Evolutionary conservation across 2,329 filamentous ascomycete species (phyloP).

Genomic region (Geosmithia flava): DNA sequence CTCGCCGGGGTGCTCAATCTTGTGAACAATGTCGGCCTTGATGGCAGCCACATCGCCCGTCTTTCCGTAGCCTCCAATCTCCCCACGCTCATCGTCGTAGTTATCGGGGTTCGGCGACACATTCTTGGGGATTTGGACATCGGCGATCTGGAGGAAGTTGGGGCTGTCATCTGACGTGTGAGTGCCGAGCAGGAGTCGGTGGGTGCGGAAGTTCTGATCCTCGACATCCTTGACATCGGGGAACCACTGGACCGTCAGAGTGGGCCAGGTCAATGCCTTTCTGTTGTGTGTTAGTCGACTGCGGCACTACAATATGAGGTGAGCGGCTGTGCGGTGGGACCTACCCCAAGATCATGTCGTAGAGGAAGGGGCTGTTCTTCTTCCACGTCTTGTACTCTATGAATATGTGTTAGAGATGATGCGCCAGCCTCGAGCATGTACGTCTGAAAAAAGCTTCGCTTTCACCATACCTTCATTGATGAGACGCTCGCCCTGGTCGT

Average conservation of each 20-base stretch:
- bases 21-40: slow-evolving; percentile 86
- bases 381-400: slow-evolving; percentile 99
- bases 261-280: slow-evolving; percentile 93
- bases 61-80: slow-evolving; percentile 87
- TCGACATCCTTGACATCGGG: slow-evolving; percentile 83
- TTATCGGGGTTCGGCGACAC: slow-evolving; percentile 63
- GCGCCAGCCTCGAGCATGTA: no score
- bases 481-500: slow-evolving; percentile 67
- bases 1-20: slow-evolving; percentile 91
- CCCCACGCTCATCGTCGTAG: slow-evolving; percentile 83
- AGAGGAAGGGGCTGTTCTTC: slow-evolving; percentile 97
- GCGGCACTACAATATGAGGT: background rate
- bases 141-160: slow-evolving; percentile 91
- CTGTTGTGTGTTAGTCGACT: slow-evolving; percentile 24
- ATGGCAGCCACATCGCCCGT: slow-evolving; percentile 57
- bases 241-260: slow-evolving; percentile 95
- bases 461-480: slow-evolving; percentile 69
- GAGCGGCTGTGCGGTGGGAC: background rate
- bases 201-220: slow-evolving; percentile 76
- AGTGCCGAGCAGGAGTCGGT: slow-evolving; percentile 85
- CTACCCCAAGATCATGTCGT: slow-evolving; percentile 87
- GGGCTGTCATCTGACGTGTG: slow-evolving; percentile 78
- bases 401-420: background rate
- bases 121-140: slow-evolving; percentile 82
- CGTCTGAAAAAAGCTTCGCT: background rate